Conservation (phyloP, 2,329 filamentous ascomycete genomes). For the Ceratocystis smalleyi region DNA sequence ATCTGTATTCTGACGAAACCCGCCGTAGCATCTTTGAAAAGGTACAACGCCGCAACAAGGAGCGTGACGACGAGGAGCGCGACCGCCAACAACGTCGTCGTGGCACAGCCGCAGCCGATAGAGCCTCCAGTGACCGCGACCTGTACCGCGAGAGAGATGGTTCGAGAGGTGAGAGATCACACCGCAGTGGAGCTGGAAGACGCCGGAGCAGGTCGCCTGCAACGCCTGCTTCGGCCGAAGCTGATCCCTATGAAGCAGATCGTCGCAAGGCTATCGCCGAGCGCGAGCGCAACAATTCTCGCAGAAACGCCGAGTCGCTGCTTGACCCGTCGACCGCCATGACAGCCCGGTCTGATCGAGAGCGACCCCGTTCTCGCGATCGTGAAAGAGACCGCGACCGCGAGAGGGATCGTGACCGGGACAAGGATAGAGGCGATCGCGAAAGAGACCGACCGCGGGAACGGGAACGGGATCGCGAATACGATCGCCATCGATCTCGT, state of each 20-base stretch:
- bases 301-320: slow-evolving; percentile 15
- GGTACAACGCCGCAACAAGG: slow-evolving; percentile 73
- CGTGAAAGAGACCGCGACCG: slow-evolving; percentile 27
- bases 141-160: slow-evolving; percentile 44
- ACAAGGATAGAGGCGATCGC: slow-evolving; percentile 48
- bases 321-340: slow-evolving; percentile 17
- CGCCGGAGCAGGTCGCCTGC: slow-evolving; percentile 59
- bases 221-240: slow-evolving; percentile 34
- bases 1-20: slow-evolving; percentile 66
- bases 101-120: slow-evolving; percentile 29
- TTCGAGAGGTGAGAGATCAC: slow-evolving; percentile 46
- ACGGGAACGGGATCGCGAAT: slow-evolving; percentile 25
- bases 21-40: slow-evolving; percentile 81
- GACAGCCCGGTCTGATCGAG: slow-evolving; percentile 26
- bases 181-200: slow-evolving; percentile 37
- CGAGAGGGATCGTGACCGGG: slow-evolving; percentile 34
- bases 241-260: slow-evolving; percentile 88
- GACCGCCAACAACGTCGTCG: slow-evolving; percentile 37
- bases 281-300: slow-evolving; percentile 68
- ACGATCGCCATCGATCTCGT: slow-evolving; percentile 36
- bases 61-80: slow-evolving; percentile 77
- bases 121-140: slow-evolving; percentile 36
- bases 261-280: slow-evolving; percentile 85
- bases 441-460: slow-evolving; percentile 30
- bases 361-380: slow-evolving; percentile 18